Percentiles rank a stretch among this genome's conserved stretches.
Evolutionary conservation across 176 grass and related monocot species (phyloP).

Genomic region (Secale cereale): DNA sequence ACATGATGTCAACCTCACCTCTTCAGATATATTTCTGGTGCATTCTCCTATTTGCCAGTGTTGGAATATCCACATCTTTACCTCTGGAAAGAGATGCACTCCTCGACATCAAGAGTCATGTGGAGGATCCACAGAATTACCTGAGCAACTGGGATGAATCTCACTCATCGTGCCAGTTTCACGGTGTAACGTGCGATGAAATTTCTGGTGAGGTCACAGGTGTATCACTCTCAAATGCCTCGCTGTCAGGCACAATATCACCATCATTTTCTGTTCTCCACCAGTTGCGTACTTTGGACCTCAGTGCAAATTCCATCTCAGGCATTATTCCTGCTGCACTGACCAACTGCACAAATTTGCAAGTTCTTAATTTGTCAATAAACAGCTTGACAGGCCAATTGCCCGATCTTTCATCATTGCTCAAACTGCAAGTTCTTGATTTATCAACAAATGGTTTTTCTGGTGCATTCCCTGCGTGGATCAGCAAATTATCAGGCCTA

Average conservation of each 20-base stretch:
- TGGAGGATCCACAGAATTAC: slow-evolving; percentile 72
- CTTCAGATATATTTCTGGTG: slow-evolving; percentile 52
- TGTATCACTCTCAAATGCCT: slow-evolving; percentile 66
- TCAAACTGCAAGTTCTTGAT: slow-evolving; percentile 70
- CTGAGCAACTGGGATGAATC: slow-evolving; percentile 61
- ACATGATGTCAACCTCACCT: slow-evolving; percentile 38
- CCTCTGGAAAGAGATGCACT: slow-evolving; percentile 57
- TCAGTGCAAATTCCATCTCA: slow-evolving; percentile 70
- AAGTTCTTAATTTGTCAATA: slow-evolving; percentile 74
- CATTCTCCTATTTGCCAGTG: slow-evolving; percentile 30
- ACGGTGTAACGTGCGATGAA: slow-evolving; percentile 59
- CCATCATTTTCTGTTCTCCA: slow-evolving; percentile 62
- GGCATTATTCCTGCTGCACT: slow-evolving; percentile 55
- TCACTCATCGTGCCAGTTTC: slow-evolving; percentile 60
- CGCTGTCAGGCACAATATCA: slow-evolving; percentile 77
- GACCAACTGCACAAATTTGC: slow-evolving; percentile 68
- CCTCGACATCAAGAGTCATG: slow-evolving; percentile 56
- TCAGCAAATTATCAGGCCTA: slow-evolving; percentile 49
- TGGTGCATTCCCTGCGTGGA: slow-evolving; percentile 72
- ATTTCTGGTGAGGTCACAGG: slow-evolving; percentile 49
- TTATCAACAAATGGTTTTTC: slow-evolving; percentile 75
- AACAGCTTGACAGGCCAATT: slow-evolving; percentile 65
- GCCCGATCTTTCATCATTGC: slow-evolving; percentile 70
- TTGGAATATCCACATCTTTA: slow-evolving; percentile 37
- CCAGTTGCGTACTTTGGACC: slow-evolving; percentile 51